Evolutionary conservation across 495 filamentous ascomycete species (phyloP).

Genomic region (Tuber magnatum): DNA sequence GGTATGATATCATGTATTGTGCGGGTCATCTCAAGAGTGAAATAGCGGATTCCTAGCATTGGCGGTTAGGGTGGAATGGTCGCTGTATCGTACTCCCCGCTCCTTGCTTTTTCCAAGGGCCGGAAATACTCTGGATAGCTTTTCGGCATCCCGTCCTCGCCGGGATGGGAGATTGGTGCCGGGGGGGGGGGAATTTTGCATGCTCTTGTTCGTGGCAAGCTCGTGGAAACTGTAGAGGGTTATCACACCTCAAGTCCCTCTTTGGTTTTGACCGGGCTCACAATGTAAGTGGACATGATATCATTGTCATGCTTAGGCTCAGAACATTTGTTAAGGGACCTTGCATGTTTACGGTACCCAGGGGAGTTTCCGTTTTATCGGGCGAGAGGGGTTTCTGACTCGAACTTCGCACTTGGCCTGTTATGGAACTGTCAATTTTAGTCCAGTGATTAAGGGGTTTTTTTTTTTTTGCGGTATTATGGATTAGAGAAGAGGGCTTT

Average conservation of each 20-base stretch:
- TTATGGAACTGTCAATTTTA: too few relatives aligned
- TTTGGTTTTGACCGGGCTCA: neutral
- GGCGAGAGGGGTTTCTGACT: too few relatives aligned
- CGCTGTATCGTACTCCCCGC: neutral
- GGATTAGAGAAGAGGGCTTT: too few relatives aligned
- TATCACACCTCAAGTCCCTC: neutral
- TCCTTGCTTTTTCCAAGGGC: neutral
- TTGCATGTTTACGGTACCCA: neutral
- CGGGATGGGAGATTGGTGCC: neutral
- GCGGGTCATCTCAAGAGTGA: neutral
- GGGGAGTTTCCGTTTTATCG: neutral
- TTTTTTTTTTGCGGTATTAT: too few relatives aligned
- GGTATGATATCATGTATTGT: neutral
- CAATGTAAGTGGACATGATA: neutral
- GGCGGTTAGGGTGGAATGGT: neutral
- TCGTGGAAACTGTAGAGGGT: neutral
- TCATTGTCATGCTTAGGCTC: neutral
- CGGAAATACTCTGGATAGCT: neutral
- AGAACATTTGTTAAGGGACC: neutral
- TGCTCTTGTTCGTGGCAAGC: neutral
- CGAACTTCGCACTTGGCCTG: too few relatives aligned
- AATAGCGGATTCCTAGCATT: neutral
- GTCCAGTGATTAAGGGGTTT: too few relatives aligned
- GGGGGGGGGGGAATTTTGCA: neutral
- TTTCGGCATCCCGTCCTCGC: neutral